Evolutionary conservation across 768 basidiomycete species (phyloP).

Genomic region (Guyanaporus albipodus): DNA sequence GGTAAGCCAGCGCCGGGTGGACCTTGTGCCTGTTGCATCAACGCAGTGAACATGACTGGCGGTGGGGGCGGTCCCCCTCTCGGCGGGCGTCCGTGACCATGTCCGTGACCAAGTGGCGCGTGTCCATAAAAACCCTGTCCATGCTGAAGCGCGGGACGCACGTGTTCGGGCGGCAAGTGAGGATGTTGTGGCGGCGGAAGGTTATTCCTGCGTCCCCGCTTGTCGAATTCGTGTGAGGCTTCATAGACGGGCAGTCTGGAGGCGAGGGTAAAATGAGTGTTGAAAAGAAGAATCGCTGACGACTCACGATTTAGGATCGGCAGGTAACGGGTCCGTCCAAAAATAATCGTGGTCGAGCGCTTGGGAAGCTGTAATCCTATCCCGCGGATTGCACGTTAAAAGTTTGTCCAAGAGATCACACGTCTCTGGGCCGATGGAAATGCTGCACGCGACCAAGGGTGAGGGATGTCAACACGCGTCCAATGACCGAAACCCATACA

Average conservation of each 20-base stretch:
- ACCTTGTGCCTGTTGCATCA: slow-evolving; percentile 27
- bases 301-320: slow-evolving; percentile 74
- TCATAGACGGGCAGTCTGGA: slow-evolving; percentile 70
- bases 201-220: slow-evolving; percentile 56
- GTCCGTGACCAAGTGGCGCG: slow-evolving; percentile 31
- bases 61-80: slow-evolving; percentile 26
- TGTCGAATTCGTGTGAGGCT: slow-evolving; percentile 80
- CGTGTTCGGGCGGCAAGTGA: slow-evolving; percentile 29
- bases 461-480: slow-evolving; percentile 1
- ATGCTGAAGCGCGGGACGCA: slow-evolving; percentile 32
- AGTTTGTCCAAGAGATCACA: slow-evolving; percentile 80
- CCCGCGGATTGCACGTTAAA: slow-evolving; percentile 76
- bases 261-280: neutral
- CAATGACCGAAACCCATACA: slow-evolving; percentile 21
- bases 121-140: slow-evolving; percentile 26
- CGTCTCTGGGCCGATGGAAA: slow-evolving; percentile 67
- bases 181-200: slow-evolving; percentile 24
- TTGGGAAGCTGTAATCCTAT: slow-evolving; percentile 78
- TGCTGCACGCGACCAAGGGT: slow-evolving; percentile 10
- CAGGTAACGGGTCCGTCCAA: slow-evolving; percentile 86
- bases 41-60: slow-evolving; percentile 26
- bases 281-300: neutral
- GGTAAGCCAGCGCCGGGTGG: slow-evolving; percentile 8
- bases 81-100: slow-evolving; percentile 30
- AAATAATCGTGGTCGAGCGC: slow-evolving; percentile 94